Percentiles rank a stretch among this genome's conserved stretches.
Evolutionary conservation across 1,139 yeast species (phyloP).

Genomic region (Geotrichum cucujoidarum): DNA sequence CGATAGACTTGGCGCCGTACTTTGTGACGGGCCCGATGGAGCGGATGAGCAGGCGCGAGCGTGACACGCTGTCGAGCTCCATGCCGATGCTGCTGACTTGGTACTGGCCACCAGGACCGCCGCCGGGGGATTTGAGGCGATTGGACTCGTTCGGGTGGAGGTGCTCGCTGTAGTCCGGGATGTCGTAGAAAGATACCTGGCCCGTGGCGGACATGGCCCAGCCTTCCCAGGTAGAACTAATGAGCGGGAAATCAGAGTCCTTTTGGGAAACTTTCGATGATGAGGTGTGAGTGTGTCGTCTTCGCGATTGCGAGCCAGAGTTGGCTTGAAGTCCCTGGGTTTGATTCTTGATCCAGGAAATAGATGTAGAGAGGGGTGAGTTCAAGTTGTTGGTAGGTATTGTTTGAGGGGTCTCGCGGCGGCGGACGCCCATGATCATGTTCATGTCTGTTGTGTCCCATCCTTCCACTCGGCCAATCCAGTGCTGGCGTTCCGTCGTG

Average conservation of each 20-base stretch:
- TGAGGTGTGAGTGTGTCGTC: not conserved
- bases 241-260: not conserved
- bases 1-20: constrained; percentile 74
- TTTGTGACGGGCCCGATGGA: constrained; percentile 52
- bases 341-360: constrained; percentile 3
- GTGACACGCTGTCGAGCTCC: constrained; percentile 17
- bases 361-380: not conserved
- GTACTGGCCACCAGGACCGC: not conserved
- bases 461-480: constrained; percentile 60
- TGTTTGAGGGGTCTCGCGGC: constrained; percentile 33
- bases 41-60: constrained; percentile 41
- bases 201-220: constrained; percentile 71
- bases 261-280: not conserved
- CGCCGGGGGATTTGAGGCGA: not conserved
- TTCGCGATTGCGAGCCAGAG: not conserved
- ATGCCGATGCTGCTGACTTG: constrained; percentile 10
- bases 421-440: constrained; percentile 66
- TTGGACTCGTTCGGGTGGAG: constrained; percentile 47
- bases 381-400: not conserved
- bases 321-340: not conserved
- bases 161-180: constrained; percentile 53
- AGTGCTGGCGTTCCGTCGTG: constrained; percentile 64
- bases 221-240: constrained; percentile 59
- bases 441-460: constrained; percentile 80
- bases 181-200: constrained; percentile 51